Percentiles rank a stretch among this genome's conserved stretches.
phyloP scores from a whole-genome alignment of 148 eudicot species.

The Gaultheria prostrata region DNA sequence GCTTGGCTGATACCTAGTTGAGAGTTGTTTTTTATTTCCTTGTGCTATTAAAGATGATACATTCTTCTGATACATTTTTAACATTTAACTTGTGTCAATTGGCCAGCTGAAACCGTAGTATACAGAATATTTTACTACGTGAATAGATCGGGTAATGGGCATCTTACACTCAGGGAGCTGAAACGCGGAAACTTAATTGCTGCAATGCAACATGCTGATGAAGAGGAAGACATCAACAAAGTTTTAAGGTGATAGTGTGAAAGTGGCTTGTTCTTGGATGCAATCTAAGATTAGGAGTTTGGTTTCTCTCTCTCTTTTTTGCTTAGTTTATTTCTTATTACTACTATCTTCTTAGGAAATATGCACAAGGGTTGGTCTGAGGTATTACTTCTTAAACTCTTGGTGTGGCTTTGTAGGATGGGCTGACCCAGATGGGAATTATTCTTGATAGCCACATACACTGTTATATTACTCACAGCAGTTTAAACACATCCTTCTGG shows the following conservation, averaged over 20 bases:
- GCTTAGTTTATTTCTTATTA: not conserved
- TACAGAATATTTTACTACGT: conserved; percentile 84
- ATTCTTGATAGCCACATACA: not conserved
- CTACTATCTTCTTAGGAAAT: not conserved
- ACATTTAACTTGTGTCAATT: conserved; percentile 19
- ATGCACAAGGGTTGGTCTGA: not conserved
- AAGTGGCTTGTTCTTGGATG: not conserved
- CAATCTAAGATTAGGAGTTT: not conserved
- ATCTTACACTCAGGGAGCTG: conserved; percentile 75
- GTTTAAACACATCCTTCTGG: conserved; percentile 1
- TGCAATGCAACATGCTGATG: conserved; percentile 94
- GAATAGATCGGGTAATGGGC: conserved; percentile 82
- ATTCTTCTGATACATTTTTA: conserved; percentile 13
- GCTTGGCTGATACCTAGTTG: not conserved
- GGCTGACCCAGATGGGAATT: not conserved
- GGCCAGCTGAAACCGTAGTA: conserved; percentile 87
- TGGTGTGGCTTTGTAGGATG: not conserved
- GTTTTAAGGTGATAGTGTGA: conserved; percentile 54
- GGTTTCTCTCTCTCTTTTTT: not conserved
- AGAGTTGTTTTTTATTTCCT: not conserved
- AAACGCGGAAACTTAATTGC: conserved; percentile 70
- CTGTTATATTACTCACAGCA: not conserved
- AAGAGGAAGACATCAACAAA: conserved; percentile 91
- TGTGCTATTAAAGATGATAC: not conserved
- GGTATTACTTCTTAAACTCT: not conserved